Base-by-base conservation (phyloP, 495 filamentous ascomycete species). In the Recurvomyces mirabilis region DNA sequence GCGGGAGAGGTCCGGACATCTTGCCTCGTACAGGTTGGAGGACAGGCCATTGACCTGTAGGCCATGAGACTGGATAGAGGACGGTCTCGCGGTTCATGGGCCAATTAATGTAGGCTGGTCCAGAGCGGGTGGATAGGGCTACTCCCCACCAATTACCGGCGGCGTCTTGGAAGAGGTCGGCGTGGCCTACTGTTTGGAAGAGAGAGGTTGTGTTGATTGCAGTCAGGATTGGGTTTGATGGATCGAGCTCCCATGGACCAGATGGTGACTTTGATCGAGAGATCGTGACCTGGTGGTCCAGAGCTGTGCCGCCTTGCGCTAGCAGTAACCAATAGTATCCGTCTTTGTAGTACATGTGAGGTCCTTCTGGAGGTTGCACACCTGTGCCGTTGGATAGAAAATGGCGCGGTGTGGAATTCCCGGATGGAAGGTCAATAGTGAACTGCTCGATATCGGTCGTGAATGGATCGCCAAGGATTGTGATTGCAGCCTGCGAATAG, bases 11-110 rank as follows among this genome's bases (percentile, higher is more conserved):
- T 12, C 68, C 55, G 12, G 55, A 65, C 35, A 20, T 58, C 1
- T 36, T 33, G 31, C 71, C 72, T 28, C 56, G 51, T 52, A 77
- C 61, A 4, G 57, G 60, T 14, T 67, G 60, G 47, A 63, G 65
- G 7, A 64, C 36, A 0, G 71, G 71, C 51, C 61, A 69, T 23
- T 66, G 43, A 2, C 56, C 63, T 0, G 56, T 43, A 1, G 60
- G 43, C 77, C 75, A 82, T 22, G 55, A 60, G 0, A 72, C 73
- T 0, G 71, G 63, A 2, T 66, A 65, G 38, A 82, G 60, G 18
- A 77, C 60, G 0, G 72, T 74, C 57, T 80, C 78, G 0, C 77
- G 57, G 18, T 73, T 75, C 74, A 80, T 77, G 19, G 73, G 72
- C 49, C 69, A 76, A 32, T 69, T 64, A n/a, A 65, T 33, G 37